Evolutionary conservation across 1,284 basidiomycete species (phyloP), one percentile per base, ranked within the genome.

Genomic region (Anthracocystis walkeri): DNA sequence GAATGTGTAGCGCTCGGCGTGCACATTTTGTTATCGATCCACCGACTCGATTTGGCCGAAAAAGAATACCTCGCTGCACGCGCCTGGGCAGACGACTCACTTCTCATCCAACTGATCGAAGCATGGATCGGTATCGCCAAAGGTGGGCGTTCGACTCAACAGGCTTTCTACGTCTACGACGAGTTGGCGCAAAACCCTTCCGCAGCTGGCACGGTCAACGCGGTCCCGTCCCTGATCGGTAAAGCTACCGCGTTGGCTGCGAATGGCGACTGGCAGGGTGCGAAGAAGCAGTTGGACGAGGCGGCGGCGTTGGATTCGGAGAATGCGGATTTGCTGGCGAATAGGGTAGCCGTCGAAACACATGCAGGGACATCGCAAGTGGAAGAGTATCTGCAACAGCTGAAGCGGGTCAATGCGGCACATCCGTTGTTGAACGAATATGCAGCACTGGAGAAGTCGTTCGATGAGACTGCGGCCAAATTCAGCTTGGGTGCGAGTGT

Each of bases 151-250:
- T 35, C 75, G n/a, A 78, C 82, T 2, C 83, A 85, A 40, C 83
- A 85, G 52, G 82, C 83, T 1, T 85, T 79, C 65, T 85, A 85
- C 53, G 82, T 85, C 4, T 85, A 81, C 62, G 83, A 85, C 49
- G 83, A 85, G 65, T 55, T 85, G 21, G 80, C 81, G n/a, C 81
- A 82, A 55, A 81, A 78, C 53, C 80, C 81, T 0, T 33, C 38
- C 8, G 59, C 71, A 1, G 71, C 73, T 0, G 70, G 75, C 1
- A 75, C 76, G 10, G 21, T 52, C 33, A 76, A 77, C 29, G 61
- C 69, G 12, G 78, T 81, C 3, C 58, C 76, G 1, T 58, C 67
- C 10, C 45, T 84, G 27, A 63, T 77, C 18, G 83, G 82, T 25
- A 83, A 83, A 48, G 81, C 82, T 2, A 83, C 75, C 5, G 78